Base-by-base conservation (phyloP, 1,284 basidiomycete species). In the Heterobasidion irregulare region DNA sequence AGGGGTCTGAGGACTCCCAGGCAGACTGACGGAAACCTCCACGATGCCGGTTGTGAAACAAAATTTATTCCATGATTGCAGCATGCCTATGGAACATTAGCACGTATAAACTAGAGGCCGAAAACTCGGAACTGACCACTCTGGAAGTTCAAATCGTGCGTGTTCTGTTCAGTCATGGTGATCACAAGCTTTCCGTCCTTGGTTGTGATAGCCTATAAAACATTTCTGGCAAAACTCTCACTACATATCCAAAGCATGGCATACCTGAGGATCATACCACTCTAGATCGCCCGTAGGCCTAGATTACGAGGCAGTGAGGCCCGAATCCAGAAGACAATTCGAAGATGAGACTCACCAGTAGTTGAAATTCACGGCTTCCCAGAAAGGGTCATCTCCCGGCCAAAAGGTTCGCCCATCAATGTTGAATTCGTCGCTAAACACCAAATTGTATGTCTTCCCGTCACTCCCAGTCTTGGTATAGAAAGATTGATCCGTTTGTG, bases 1-100 rank as follows among this genome's bases (percentile, higher is more conserved):
- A n/a, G 86, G 80, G 3, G 83, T 76, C 47, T 72, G 65, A 4
- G 78, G 75, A 16, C 72, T 72, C 2, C 94, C 94, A n/a, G 94
- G 94, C 60, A 97, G 72, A 63, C 86, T 91, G 18, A 95, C 68
- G 13, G 79, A 78, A 15, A 86, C 82, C 67, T 95, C 92, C 55
- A 98, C 76, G 66, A 94, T 94, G 1, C 94, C 95, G 0, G 91
- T 92, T 2, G 88, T 96, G 70, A 96, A 98, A 72, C 95, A 97
- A 58, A 98, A 72, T 68, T 94, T 91, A 71, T 95, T 96, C 94
- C 94, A 96, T 6, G 82, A 75, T 57, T 80, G 78, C 33, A 92
- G 58, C 89, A 91, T 90, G 35, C 84, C 86, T 82, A 59, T 52
- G 16, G 46, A 47, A 16, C 15, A 3, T 19, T 46, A 13, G 19